Base-by-base conservation (phyloP, 2,329 filamentous ascomycete genomes). In the Claviceps capensis region DNA sequence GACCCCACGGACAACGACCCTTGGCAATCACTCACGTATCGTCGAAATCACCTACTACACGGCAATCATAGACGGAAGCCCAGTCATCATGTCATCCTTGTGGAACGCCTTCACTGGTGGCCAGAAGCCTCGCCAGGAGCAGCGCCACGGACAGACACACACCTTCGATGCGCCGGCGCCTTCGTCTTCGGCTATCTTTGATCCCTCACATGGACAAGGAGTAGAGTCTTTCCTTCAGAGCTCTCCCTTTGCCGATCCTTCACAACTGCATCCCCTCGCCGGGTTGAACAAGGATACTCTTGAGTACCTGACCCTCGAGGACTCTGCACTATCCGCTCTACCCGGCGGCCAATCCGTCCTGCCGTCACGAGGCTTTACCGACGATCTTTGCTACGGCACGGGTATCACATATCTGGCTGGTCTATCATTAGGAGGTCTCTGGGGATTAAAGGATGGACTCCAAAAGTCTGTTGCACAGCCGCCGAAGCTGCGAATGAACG, bases 331-430 rank as follows among this genome's bases (percentile, higher is more conserved):
- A 53, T 89, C 88, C 56, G 83, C 94, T 63, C 78, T 95, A 19
- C 89, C 90, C 48, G 90, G 89, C 63, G 79, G 83, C 54, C 86
- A 87, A 66, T 94, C 91, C 44, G 85, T 90, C 51, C 79, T 98
- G 51, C 93, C 94, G 44, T 96, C 90, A 52, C 85, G 93, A 67
- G 93, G 93, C 66, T 98, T 95, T 82, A 95, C 90, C 55, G 93
- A 98, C 66, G 93, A 98, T 68, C 81, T 98, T 54, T 97, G 93
- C 72, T 98, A 98, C 68, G 93, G 94, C 64, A 94, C 93, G 22
- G 93, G 93, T 61, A 83, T 91, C 56, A 95, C 89, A 65, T 98
- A 98, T 67, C 76, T 98, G 55, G 75, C 86, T n/a, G 93, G 86
- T 6, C 74, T 98, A 62, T 79, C 85, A 42, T 66, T 94, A 59